Conservation (phyloP, 371 early-diverging fungal genomes). For the Chytridium lagenaria region DNA sequence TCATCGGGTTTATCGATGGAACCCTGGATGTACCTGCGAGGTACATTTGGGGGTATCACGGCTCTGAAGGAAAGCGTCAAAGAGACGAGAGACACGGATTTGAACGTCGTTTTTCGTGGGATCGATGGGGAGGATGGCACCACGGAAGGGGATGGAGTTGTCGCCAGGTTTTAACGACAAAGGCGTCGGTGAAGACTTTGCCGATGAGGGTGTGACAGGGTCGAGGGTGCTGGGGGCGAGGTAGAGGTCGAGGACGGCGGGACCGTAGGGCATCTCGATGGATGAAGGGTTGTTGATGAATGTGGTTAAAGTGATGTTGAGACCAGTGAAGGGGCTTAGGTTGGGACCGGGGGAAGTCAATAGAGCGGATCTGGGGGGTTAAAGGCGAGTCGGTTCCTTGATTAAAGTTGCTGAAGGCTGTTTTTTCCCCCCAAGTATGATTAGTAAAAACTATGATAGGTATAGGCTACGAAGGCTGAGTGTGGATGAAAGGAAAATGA, state of each 20-base stretch:
- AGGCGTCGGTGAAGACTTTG: background rate
- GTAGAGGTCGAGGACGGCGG: background rate
- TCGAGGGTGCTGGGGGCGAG: background rate
- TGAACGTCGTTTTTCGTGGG: background rate
- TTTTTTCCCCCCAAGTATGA: too few relatives aligned
- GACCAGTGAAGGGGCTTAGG: background rate
- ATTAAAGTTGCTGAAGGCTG: background rate
- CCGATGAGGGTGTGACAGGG: background rate
- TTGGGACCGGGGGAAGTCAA: conserved; percentile 8
- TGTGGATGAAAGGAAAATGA: background rate
- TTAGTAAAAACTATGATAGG: too few relatives aligned
- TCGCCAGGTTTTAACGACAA: background rate
- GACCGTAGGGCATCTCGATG: background rate
- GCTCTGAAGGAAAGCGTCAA: conserved; percentile 4
- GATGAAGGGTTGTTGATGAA: background rate
- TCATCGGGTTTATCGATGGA: background rate
- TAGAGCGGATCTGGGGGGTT: background rate
- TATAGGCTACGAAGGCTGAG: background rate
- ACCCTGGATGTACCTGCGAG: background rate
- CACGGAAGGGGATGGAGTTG: background rate
- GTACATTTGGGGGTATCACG: background rate
- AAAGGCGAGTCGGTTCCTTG: background rate
- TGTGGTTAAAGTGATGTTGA: background rate
- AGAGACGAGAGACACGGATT: background rate
- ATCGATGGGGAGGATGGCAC: background rate